phyloP scores from a whole-genome alignment of 768 basidiomycete species.

The Boletus speciosus region DNA sequence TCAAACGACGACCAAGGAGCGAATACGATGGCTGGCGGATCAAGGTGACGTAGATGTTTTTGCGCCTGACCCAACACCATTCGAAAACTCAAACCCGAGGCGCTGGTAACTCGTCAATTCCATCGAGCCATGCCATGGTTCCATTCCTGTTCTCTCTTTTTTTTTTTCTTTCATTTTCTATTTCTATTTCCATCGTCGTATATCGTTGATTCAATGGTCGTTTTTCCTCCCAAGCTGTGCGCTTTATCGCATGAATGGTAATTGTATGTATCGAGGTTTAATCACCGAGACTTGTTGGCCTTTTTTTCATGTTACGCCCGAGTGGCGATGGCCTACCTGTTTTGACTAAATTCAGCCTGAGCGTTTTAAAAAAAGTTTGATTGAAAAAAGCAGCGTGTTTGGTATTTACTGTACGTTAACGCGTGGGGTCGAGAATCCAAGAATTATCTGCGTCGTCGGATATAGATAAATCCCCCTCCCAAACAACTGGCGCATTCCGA shows the following conservation, averaged over 20 bases:
- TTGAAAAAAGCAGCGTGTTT: not conserved
- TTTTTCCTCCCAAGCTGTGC: not conserved
- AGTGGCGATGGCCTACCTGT: not conserved
- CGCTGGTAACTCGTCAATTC: not conserved
- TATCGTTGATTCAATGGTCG: not conserved
- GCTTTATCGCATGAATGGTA: not conserved
- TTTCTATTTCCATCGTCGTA: not conserved
- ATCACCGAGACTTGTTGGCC: constrained; percentile 11
- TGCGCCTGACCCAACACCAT: not conserved
- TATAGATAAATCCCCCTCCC: not conserved
- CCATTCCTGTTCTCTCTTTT: not conserved
- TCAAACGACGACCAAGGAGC: constrained; percentile 9
- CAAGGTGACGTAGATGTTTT: not conserved
- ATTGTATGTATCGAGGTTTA: constrained; percentile 9
- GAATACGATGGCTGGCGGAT: not conserved
- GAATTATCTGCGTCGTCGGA: not conserved
- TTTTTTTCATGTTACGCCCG: constrained; percentile 6
- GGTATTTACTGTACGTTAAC: not conserved
- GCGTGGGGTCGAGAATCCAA: not conserved
- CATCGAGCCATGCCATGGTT: not conserved
- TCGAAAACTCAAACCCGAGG: not conserved
- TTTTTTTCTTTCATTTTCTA: not conserved
- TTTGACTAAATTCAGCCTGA: not conserved
- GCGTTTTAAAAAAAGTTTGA: not conserved
- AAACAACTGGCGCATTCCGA: not conserved